Conservation (phyloP, 352 stramenopile genomes). For the Globisporangium barbulae region DNA sequence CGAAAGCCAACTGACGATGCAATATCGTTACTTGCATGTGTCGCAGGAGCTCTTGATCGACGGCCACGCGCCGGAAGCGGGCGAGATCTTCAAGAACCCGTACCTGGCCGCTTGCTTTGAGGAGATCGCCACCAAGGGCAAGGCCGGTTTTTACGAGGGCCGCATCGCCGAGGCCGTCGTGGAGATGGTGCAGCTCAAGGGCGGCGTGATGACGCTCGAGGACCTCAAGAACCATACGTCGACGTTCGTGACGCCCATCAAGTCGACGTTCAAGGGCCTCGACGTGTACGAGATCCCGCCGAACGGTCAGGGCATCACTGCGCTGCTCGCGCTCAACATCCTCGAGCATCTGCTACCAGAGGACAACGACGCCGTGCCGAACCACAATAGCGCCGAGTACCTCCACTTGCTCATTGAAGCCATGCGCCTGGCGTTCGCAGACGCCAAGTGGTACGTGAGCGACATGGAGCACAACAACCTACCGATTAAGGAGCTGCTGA, state of each 20-base stretch:
- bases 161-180: conserved; percentile 88
- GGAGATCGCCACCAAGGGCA: conserved; percentile 83
- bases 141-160: conserved; percentile 84
- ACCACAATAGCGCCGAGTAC: conserved; percentile 61
- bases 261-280: conserved; percentile 78
- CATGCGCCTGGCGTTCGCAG: conserved; percentile 93
- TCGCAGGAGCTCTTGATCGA: conserved; percentile 49
- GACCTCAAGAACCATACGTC: conserved; percentile 88
- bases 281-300: conserved; percentile 94
- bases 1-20: not conserved
- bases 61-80: conserved; percentile 45
- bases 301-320: conserved; percentile 96
- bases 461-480: conserved; percentile 70
- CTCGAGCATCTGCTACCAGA: conserved; percentile 62
- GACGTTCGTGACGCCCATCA: conserved; percentile 91
- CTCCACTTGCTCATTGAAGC: conserved; percentile 91
- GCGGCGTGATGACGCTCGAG: conserved; percentile 69
- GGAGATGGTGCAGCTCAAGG: conserved; percentile 55
- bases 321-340: conserved; percentile 93
- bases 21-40: not conserved
- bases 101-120: conserved; percentile 84
- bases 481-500: conserved; percentile 75
- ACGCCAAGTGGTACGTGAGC: conserved; percentile 85
- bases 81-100: conserved; percentile 88
- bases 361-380: conserved; percentile 22